Evolutionary conservation across 2,329 filamentous ascomycete genomes (phyloP).

Genomic region (Penicillium sp.): DNA sequence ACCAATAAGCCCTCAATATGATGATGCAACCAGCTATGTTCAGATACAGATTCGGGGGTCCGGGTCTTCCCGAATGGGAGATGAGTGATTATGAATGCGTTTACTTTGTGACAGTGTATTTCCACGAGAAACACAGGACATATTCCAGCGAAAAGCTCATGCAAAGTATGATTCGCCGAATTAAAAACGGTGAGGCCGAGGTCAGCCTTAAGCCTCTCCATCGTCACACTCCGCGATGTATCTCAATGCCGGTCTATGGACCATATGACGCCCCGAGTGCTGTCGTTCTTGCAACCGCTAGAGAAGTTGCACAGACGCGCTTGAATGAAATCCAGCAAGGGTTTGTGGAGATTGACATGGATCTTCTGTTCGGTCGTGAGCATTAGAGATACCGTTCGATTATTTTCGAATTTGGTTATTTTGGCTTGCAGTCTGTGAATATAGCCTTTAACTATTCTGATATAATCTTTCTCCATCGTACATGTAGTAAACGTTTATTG

Average conservation of each 20-base stretch:
- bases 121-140: background rate
- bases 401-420: background rate
- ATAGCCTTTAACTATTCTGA: no score
- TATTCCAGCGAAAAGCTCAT: background rate
- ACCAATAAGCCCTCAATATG: background rate
- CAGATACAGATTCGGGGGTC: background rate
- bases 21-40: constrained; percentile 1
- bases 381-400: background rate
- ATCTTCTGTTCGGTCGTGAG: background rate
- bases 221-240: background rate
- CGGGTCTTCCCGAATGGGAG: background rate
- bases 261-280: background rate
- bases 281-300: background rate
- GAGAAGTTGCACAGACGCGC: background rate
- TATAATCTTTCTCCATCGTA: background rate
- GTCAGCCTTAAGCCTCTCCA: background rate
- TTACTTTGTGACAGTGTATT: background rate
- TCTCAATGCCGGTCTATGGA: constrained; percentile 3
- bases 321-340: background rate
- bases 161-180: background rate
- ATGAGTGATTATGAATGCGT: background rate
- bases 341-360: background rate
- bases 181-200: background rate
- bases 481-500: background rate
- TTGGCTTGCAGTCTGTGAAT: background rate